These are phyloP conservation scores for Spinacia oleracea DNA, from an alignment of 179 eudicot genomes.

Conservation along the genomic window DNA sequence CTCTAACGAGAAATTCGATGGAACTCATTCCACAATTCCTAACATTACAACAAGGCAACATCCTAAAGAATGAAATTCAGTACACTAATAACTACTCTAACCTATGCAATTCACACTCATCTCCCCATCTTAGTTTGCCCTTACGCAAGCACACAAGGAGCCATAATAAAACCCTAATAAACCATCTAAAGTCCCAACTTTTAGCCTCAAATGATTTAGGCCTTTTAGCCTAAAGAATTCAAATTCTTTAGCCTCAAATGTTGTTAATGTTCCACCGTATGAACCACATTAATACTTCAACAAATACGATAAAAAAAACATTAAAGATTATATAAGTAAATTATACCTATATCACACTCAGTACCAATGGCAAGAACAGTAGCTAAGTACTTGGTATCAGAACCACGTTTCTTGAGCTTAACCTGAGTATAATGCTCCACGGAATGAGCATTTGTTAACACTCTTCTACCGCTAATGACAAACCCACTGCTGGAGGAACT, in stretches of 20 bases:
- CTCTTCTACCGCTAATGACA: constrained; percentile 66
- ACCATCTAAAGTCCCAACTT: too few species aligned
- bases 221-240: too few species aligned
- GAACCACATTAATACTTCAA: neutral
- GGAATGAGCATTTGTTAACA: constrained; percentile 92
- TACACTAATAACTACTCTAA: neutral
- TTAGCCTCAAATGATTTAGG: neutral
- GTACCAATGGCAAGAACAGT: constrained; percentile 98
- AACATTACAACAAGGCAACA: neutral
- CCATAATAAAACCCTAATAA: neutral
- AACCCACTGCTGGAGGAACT: constrained; percentile 96
- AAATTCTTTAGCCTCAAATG: neutral
- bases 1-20: neutral
- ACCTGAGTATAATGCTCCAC: constrained; percentile 96
- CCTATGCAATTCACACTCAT: neutral
- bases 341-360: constrained; percentile 88
- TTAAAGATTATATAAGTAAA: neutral
- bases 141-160: too few species aligned
- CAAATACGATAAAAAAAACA: neutral
- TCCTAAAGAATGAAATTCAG: neutral
- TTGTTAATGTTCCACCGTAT: neutral
- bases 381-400: constrained; percentile 87
- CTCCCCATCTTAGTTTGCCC: neutral
- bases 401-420: constrained; percentile 87
- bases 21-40: neutral